Evolutionary conservation across 2,329 filamentous ascomycete species (phyloP), one percentile per base, ranked within the genome.

Genomic region (Raffaelea arxii): DNA sequence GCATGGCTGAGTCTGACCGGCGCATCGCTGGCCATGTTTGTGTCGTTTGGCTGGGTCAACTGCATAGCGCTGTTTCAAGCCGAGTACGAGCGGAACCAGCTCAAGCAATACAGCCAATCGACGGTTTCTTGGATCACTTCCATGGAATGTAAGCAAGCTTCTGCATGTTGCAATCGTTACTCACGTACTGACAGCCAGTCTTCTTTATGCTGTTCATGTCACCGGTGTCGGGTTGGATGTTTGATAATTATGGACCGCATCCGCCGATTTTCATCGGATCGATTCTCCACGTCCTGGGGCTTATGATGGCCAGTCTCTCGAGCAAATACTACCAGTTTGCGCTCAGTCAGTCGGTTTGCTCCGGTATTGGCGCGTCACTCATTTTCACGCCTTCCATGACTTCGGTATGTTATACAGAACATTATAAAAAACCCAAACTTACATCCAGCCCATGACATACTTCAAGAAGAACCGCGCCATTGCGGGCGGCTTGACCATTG

Each of bases 401-500:
- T 6, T 6, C 32, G 14, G 32, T 36, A 36, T 5, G 32, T 36
- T 9, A 30, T 30, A 30, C 9, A 30, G 9, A 30, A 16, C 9
- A 16, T 30, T 30, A 30, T 30, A 30, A 16, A n/a, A n/a, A 30
- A 12, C 14, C 32, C 6, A 7, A 36, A 36, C 32, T 36, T n/a
- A 36, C 14, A 36, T 9, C 32, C 14, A 36, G 32, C 32, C 32
- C 14, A 36, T 36, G 32, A 36, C 32, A 6, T 36, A 36, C 32
- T 36, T 36, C 19, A 36, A 36, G 19, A 36, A 36, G 32, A 36
- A 36, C 6, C 32, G 32, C 14, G 32, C 32, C 14, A 18, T 36
- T 36, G 32, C 32, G 6, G 32, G 32, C 6, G 32, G 32, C 7
- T 18, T 36, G 7, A 36, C 32, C 14, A 49, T 54, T 23, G 52